Percentiles rank a stretch among this genome's conserved stretches.
phyloP scores from a whole-genome alignment of 306 rosid species.

The Glycine soja region DNA sequence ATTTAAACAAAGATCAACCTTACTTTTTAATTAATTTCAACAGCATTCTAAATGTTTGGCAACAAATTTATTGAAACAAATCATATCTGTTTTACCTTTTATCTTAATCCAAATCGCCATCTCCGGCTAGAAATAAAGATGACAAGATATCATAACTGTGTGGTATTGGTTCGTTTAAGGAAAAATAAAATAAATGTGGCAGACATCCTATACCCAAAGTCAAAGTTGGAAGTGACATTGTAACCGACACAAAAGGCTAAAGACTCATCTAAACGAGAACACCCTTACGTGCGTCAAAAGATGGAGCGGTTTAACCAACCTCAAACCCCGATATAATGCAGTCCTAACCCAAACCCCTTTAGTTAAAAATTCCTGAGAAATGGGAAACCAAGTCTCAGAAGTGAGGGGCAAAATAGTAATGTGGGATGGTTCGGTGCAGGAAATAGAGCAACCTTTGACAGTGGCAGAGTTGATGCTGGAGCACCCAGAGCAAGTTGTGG shows the following conservation, averaged over 20 bases:
- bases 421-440: constrained; percentile 70
- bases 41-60: too few relatives aligned
- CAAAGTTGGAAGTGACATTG: constrained; percentile 42
- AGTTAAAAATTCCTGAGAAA: constrained; percentile 9
- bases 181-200: not conserved
- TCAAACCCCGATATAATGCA: constrained; percentile 24
- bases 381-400: constrained; percentile 71
- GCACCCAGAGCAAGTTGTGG: constrained; percentile 80
- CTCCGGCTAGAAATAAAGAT: constrained; percentile 5
- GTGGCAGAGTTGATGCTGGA: constrained; percentile 93
- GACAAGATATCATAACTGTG: not conserved
- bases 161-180: not conserved
- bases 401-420: constrained; percentile 60
- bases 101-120: constrained; percentile 13
- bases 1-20: too few relatives aligned
- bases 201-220: constrained; percentile 20
- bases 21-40: too few relatives aligned
- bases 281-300: constrained; percentile 43
- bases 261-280: constrained; percentile 50
- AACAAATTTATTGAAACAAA: too few relatives aligned
- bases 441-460: constrained; percentile 57
- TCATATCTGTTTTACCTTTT: not conserved
- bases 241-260: constrained; percentile 47
- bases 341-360: constrained; percentile 11
- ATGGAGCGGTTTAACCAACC: constrained; percentile 84